Conservation (phyloP, 768 basidiomycete species). For the Collybiopsis confluens region DNA sequence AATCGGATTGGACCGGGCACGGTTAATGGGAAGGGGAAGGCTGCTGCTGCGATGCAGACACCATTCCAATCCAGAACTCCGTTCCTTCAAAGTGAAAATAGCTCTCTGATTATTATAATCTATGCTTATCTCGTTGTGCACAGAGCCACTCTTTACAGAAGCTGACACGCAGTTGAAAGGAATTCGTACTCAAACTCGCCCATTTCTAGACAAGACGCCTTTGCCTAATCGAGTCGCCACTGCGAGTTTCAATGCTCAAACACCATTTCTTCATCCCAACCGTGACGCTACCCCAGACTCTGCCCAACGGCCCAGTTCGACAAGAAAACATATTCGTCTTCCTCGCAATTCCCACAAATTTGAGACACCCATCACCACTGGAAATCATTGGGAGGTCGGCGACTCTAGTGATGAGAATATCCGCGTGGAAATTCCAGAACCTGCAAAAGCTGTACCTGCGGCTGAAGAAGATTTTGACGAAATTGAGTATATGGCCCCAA, state of each 20-base stretch:
- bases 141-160: neutral
- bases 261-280: conserved; percentile 30
- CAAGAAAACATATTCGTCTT: conserved; percentile 57
- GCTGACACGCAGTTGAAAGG: conserved; percentile 3
- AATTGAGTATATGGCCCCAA: conserved; percentile 51
- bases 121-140: neutral
- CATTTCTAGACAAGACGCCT: conserved; percentile 73
- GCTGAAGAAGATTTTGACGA: conserved; percentile 39
- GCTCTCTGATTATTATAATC: neutral
- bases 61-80: conserved; percentile 27
- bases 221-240: conserved; percentile 55
- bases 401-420: conserved; percentile 36
- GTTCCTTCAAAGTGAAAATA: neutral
- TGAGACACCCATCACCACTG: conserved; percentile 58
- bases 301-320: conserved; percentile 60
- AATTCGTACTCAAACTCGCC: conserved; percentile 28
- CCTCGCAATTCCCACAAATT: conserved; percentile 49
- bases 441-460: conserved; percentile 21
- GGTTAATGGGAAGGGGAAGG: conserved; percentile 43
- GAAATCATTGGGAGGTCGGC: conserved; percentile 72
- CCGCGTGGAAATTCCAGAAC: conserved; percentile 16
- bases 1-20: conserved; percentile 42
- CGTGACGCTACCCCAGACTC: conserved; percentile 37
- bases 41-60: conserved; percentile 29
- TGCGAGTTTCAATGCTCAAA: conserved; percentile 21